Evolutionary conservation across 176 grass and related monocot genomes (phyloP).

Genomic region (Melocanna baccifera): DNA sequence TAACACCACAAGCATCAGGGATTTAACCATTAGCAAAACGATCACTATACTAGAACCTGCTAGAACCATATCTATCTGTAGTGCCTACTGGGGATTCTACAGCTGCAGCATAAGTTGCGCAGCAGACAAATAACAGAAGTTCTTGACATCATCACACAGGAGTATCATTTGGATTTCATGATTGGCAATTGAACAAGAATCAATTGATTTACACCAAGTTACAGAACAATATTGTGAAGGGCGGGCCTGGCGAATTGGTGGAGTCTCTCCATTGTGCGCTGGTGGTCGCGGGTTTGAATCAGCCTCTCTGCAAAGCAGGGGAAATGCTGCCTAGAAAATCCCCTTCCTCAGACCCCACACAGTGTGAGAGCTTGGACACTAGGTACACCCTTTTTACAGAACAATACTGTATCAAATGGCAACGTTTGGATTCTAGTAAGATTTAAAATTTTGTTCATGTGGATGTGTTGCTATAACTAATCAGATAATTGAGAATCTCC

Average conservation of each 20-base stretch:
- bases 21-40: not conserved
- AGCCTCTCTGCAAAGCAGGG: too few species aligned
- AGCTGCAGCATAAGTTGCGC: constrained; percentile 23
- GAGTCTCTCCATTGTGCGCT: too few species aligned
- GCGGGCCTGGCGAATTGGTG: too few species aligned
- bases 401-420: constrained; percentile 4
- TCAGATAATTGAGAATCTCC: not conserved
- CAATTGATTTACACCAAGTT: not conserved
- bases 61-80: not conserved
- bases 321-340: too few species aligned
- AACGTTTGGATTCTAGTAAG: not conserved
- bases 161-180: constrained; percentile 16
- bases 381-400: too few species aligned
- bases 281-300: too few species aligned
- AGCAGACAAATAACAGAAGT: not conserved
- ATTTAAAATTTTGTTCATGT: constrained; percentile 8
- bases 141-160: not conserved
- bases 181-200: constrained; percentile 10
- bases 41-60: not conserved
- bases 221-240: not conserved
- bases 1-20: not conserved
- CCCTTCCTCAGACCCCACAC: too few species aligned
- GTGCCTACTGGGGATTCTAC: not conserved
- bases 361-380: too few species aligned
- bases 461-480: not conserved